phyloP scores from a whole-genome alignment of 1,284 basidiomycete genomes.

The Melanopsichium pennsylvanicum region DNA sequence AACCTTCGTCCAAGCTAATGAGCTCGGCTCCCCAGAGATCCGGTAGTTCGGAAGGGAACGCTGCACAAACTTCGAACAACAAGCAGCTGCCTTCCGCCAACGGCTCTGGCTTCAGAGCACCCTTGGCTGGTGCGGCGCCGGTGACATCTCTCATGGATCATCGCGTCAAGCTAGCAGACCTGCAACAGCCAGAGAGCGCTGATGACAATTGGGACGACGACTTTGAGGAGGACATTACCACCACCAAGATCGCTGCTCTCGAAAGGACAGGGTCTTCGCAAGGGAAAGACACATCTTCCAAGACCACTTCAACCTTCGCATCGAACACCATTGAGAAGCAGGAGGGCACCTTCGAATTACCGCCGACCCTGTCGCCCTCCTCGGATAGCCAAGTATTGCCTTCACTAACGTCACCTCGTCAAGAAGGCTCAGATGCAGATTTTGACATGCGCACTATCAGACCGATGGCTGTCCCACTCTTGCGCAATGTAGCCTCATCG shows the following conservation, averaged over 20 bases:
- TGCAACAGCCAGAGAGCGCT: conserved; percentile 72
- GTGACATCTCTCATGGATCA: conserved; percentile 50
- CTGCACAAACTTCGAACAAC: not conserved
- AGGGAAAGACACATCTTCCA: conserved; percentile 4
- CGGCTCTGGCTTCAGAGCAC: conserved; percentile 21
- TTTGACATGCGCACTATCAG: conserved; percentile 68
- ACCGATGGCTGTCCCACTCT: conserved; percentile 23
- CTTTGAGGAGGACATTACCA: conserved; percentile 90
- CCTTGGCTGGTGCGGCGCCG: conserved; percentile 47
- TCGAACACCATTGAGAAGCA: not conserved
- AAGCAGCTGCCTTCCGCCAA: conserved; percentile 20
- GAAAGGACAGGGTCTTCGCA: conserved; percentile 18
- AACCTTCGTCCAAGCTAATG: conserved; percentile 10
- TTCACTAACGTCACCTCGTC: conserved; percentile 12
- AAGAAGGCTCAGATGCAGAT: conserved; percentile 22
- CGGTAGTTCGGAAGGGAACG: not conserved
- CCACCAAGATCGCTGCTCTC: conserved; percentile 80
- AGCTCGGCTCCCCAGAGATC: not conserved
- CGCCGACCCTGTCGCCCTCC: not conserved
- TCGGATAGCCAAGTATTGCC: not conserved
- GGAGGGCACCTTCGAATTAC: not conserved
- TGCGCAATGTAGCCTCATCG: conserved; percentile 32
- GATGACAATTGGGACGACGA: conserved; percentile 98
- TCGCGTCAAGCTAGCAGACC: conserved; percentile 60
- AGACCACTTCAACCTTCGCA: not conserved